Base-by-base conservation (phyloP, 768 basidiomycete species). In the Cystofilobasidium ferigula region DNA sequence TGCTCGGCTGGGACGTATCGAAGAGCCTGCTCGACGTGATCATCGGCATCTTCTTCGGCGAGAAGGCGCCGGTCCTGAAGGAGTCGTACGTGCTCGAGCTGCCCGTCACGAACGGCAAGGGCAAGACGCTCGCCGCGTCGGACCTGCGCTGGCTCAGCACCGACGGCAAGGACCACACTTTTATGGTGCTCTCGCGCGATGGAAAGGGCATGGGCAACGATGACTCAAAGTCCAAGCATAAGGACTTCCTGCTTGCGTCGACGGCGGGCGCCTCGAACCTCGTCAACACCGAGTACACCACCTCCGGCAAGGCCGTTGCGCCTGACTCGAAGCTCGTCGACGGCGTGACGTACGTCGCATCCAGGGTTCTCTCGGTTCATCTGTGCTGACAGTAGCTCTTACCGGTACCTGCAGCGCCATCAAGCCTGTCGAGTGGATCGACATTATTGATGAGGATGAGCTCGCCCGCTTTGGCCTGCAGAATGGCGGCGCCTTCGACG, bases 381-480 rank as follows among this genome's bases (percentile, higher is more conserved):
- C 26, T 26, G 24, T 48, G 10, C 47, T 48, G 22, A 24, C 47
- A n/a, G n/a, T n/a, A n/a, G n/a, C n/a, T n/a, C n/a, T 48, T n/a
- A 14, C 24, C 51, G 13, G 34, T 38, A 3, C 32, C 16, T 79
- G 86, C 71, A 79, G 74, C 0, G 80, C 85, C 8, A 84, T 82
- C 0, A 75, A 74, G 8, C 85, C 85, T 68, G 78, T 80, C 0
- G 73, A 79, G 1, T 87, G 86, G 70, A 80, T 86, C 26, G 77
- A 81, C 73, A 79, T 80, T 32, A 75, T 84, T 45, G 81, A 86
- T 69, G 72, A 77, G 9, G 76, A 74, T 13, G 81, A 85, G 71
- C 78, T 87, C 1, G 80, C 77, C 2, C 73, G 83, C 43, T 86
- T 86, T 69, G 85, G 85, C 12, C 75, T 86, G 24, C 84, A 85